These are phyloP conservation scores for Rhizopogon vulgaris DNA, from an alignment of 768 basidiomycete genomes.

Conservation along the genomic window DNA sequence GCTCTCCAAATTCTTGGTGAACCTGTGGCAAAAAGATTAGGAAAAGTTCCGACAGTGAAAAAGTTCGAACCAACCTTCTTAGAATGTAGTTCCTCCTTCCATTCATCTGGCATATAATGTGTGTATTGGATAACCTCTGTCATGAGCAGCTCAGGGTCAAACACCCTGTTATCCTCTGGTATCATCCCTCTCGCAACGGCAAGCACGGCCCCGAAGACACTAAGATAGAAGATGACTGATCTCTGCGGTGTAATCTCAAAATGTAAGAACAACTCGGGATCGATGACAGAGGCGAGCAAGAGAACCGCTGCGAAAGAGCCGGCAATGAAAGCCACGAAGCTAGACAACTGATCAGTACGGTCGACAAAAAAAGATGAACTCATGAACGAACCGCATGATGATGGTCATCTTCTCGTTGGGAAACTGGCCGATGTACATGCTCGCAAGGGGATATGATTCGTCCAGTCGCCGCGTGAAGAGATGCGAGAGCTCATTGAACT, in stretches of 20 bases:
- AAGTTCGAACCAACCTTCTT: conserved; percentile 51
- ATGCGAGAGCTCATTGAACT: conserved; percentile 97
- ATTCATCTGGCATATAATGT: conserved; percentile 92
- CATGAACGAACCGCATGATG: conserved; percentile 69
- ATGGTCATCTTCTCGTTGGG: conserved; percentile 91
- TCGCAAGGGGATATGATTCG: conserved; percentile 83
- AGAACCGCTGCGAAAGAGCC: conserved; percentile 97
- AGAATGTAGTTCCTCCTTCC: conserved; percentile 86
- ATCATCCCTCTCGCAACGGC: conserved; percentile 93
- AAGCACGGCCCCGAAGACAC: conserved; percentile 80
- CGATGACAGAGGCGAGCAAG: conserved; percentile 83
- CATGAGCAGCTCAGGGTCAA: conserved; percentile 92
- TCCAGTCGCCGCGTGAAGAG: conserved; percentile 82
- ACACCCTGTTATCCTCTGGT: conserved; percentile 88
- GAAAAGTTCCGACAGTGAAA: conserved; percentile 1
- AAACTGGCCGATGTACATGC: conserved; percentile 96
- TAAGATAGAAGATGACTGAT: conserved; percentile 90
- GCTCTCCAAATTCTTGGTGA: conserved; percentile 83
- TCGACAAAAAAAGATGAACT: not conserved
- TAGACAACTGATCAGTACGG: conserved; percentile 23
- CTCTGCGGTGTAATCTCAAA: conserved; percentile 94
- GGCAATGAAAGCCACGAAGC: conserved; percentile 93
- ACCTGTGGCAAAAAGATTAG: conserved; percentile 41
- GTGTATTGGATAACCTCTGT: conserved; percentile 89
- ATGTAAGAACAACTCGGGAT: conserved; percentile 88